Percentiles rank a stretch among this genome's conserved stretches.
Evolutionary conservation across 495 filamentous ascomycete genomes (phyloP).

Genomic region (Podospora sp.): DNA sequence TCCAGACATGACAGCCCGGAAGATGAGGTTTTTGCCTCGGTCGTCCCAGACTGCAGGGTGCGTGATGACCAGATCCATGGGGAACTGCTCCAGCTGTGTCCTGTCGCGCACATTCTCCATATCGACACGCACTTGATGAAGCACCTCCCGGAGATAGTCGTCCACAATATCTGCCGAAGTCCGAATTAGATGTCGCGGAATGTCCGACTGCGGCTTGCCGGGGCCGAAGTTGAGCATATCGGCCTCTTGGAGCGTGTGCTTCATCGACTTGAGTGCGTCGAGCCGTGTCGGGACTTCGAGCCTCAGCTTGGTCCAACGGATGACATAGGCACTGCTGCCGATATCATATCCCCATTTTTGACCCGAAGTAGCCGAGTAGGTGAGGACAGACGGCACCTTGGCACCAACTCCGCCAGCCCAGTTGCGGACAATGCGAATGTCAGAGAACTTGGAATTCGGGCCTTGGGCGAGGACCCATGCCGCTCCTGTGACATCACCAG

Average conservation of each 20-base stretch:
- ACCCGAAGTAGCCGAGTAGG: conserved; percentile 13
- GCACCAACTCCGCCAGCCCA: conserved; percentile 8
- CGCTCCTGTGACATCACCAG: not conserved
- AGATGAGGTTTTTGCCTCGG: conserved; percentile 19
- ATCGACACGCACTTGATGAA: conserved; percentile 14
- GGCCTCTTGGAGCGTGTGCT: conserved; percentile 11
- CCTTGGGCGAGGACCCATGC: not conserved
- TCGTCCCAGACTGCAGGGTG: conserved; percentile 22
- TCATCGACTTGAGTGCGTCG: not conserved
- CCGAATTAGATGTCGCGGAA: conserved; percentile 17
- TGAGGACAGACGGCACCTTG: conserved; percentile 21
- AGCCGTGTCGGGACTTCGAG: conserved; percentile 4
- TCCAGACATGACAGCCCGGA: conserved; percentile 15
- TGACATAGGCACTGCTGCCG: conserved; percentile 3
- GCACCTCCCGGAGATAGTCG: conserved; percentile 24
- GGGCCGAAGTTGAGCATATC: not conserved
- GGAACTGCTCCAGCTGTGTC: conserved; percentile 7
- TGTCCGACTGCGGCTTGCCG: not conserved
- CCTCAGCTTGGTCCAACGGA: conserved; percentile 20
- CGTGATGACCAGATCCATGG: conserved; percentile 25
- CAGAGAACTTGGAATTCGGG: not conserved
- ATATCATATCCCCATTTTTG: conserved; percentile 18
- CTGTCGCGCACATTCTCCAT: conserved; percentile 10
- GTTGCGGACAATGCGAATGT: conserved; percentile 14
- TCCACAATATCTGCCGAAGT: conserved; percentile 19